Percentiles rank a stretch among this genome's conserved stretches.
phyloP scores from a whole-genome alignment of 306 rosid genomes.

The Prunus dulcis region DNA sequence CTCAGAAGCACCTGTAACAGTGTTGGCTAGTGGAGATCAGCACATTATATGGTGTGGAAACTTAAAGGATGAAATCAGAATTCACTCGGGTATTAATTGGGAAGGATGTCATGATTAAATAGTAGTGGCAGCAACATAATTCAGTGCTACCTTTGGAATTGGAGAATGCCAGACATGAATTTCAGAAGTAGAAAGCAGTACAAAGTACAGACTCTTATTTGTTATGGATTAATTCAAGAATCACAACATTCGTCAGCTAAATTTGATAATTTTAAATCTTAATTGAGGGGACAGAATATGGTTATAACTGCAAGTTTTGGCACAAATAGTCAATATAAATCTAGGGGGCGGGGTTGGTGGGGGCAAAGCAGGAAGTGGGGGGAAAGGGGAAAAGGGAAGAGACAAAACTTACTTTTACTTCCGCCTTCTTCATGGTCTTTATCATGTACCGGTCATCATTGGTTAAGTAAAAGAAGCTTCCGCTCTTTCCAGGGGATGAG shows the following conservation, averaged over 20 bases:
- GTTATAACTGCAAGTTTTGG: neutral
- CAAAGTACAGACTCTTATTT: neutral
- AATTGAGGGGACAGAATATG: neutral
- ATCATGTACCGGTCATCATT: conserved; percentile 94
- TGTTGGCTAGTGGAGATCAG: conserved; percentile 20
- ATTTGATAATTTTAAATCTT: no score
- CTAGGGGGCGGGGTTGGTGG: no score
- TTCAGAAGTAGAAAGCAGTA: no score
- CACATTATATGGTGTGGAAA: conserved; percentile 21
- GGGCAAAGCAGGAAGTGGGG: neutral
- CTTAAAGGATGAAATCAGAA: neutral
- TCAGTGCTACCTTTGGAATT: neutral
- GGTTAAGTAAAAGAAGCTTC: conserved; percentile 94
- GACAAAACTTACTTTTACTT: conserved; percentile 73
- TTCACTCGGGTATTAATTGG: neutral
- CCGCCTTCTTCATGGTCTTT: conserved; percentile 92
- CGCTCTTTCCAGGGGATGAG: conserved; percentile 96
- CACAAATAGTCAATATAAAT: no score
- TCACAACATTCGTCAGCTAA: neutral
- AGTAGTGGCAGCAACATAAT: neutral
- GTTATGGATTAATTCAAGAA: neutral
- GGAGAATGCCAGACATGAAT: neutral
- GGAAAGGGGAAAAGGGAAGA: conserved; percentile 9
- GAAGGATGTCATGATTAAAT: neutral
- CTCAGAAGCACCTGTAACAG: conserved; percentile 68